Evolutionary conservation across 2,329 filamentous ascomycete genomes (phyloP), one percentile per base, ranked within the genome.

Genomic region (Exophiala phaeomuriformis): DNA sequence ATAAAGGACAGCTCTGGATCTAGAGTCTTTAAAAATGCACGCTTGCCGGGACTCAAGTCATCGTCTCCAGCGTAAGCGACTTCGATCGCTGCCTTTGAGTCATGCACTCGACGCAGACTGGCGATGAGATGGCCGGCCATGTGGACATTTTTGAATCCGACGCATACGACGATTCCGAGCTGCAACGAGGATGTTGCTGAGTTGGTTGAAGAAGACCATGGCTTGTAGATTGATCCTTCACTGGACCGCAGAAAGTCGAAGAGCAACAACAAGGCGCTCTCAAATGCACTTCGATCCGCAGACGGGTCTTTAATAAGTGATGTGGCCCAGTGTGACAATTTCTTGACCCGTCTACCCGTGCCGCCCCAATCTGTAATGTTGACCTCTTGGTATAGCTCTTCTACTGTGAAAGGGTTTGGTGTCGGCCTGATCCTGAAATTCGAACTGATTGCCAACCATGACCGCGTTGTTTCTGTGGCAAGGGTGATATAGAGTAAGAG

Each of bases 1-100:
- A 61, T 44, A 4, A 57, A 47, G 4, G 44, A 47, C 5, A 28
- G 4, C 3, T 37, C 12, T 4, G 44, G 31, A 28, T 47, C 44
- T 9, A 36, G 30, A n/a, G 29, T 36, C 28, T 31, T n/a, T 6
- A 47, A n/a, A 19, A 47, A 36, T 5, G 44, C 31, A 3, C 44
- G 44, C 5, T 37, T 31, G 29, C 37, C 44, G 12, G 29, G 19
- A 10, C 29, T 30, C 10, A 47, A 12, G 12, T 47, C 44, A 4
- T 32, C 31, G 19, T 47, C 31, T 9, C 44, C 44, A 36, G 31
- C 44, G n/a, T 47, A 47, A 7, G 44, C 44, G 7, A 47, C 28
- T 37, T 47, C 44, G 32, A 47, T 47, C 12, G 44, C 31, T 27
- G 29, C 37, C 12, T 28, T 9, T 3, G 44, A 47, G 32, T 32